Evolutionary conservation across 768 basidiomycete genomes (phyloP).

Genomic region (Termitomyces sp.): DNA sequence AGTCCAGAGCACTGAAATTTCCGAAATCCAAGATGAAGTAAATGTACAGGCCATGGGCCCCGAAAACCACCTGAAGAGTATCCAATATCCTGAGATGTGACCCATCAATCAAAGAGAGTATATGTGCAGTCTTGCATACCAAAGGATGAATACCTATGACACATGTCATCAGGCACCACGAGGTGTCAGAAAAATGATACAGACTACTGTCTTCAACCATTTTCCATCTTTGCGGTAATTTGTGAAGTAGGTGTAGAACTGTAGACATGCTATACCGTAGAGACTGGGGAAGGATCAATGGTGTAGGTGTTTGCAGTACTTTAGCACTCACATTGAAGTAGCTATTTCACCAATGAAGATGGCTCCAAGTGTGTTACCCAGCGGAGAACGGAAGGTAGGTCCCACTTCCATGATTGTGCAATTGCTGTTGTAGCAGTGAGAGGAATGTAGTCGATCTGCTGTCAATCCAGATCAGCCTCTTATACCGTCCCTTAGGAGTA

Average conservation of each 20-base stretch:
- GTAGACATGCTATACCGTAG: too few species aligned
- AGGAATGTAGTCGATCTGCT: neutral
- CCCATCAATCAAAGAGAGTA: neutral
- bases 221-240: too few species aligned
- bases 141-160: constrained; percentile 1
- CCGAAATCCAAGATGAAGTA: too few species aligned
- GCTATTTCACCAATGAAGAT: neutral
- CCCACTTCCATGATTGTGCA: neutral
- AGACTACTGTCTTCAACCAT: too few species aligned
- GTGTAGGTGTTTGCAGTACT: neutral
- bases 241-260: too few species aligned
- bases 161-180: neutral
- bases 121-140: neutral
- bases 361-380: too few species aligned
- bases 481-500: too few species aligned
- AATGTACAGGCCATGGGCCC: neutral
- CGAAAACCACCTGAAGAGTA: neutral
- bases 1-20: too few species aligned
- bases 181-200: neutral
- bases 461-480: neutral
- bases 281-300: too few species aligned
- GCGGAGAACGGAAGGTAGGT: too few species aligned
- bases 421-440: neutral
- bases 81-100: neutral
- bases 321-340: neutral